These are phyloP conservation scores for Candida andamanensis DNA, from an alignment of 805 yeast genomes.

Conservation along the genomic window DNA sequence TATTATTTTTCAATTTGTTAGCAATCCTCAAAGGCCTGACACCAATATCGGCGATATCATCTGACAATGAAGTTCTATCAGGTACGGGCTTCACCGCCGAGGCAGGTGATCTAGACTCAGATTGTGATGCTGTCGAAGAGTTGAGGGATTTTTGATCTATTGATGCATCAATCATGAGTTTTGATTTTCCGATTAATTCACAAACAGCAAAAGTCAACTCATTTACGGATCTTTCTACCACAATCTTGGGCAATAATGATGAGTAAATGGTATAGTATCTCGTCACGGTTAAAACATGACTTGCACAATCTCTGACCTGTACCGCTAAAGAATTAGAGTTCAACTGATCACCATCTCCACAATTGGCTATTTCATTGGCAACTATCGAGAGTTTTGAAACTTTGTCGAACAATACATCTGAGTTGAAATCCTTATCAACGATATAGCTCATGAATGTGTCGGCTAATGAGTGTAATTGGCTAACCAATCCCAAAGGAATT, in stretches of 20 bases:
- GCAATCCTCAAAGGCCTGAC: slow-evolving; percentile 70
- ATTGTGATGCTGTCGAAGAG: not conserved
- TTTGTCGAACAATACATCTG: slow-evolving; percentile 45
- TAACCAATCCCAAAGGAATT: slow-evolving; percentile 41
- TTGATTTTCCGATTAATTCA: slow-evolving; percentile 40
- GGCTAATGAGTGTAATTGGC: slow-evolving; percentile 44
- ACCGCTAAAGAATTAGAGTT: slow-evolving; percentile 37
- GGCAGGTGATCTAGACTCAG: not conserved
- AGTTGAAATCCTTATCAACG: slow-evolving; percentile 19
- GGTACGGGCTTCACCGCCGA: not conserved
- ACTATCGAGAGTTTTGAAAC: slow-evolving; percentile 45
- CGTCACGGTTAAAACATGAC: slow-evolving; percentile 71
- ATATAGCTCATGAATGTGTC: slow-evolving; percentile 40
- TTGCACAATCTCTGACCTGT: slow-evolving; percentile 58
- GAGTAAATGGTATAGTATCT: slow-evolving; percentile 66
- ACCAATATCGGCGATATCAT: slow-evolving; percentile 20
- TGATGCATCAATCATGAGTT: slow-evolving; percentile 6
- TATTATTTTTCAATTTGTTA: slow-evolving; percentile 35
- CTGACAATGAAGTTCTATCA: not conserved
- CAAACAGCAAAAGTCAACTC: slow-evolving; percentile 67
- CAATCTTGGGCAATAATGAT: slow-evolving; percentile 60
- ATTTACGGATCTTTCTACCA: slow-evolving; percentile 70
- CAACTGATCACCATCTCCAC: slow-evolving; percentile 20
- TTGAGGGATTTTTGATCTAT: slow-evolving; percentile 2
- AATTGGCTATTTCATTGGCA: slow-evolving; percentile 38